phyloP scores from a whole-genome alignment of 2,329 filamentous ascomycete genomes.

The Penicillium oxalicum region DNA sequence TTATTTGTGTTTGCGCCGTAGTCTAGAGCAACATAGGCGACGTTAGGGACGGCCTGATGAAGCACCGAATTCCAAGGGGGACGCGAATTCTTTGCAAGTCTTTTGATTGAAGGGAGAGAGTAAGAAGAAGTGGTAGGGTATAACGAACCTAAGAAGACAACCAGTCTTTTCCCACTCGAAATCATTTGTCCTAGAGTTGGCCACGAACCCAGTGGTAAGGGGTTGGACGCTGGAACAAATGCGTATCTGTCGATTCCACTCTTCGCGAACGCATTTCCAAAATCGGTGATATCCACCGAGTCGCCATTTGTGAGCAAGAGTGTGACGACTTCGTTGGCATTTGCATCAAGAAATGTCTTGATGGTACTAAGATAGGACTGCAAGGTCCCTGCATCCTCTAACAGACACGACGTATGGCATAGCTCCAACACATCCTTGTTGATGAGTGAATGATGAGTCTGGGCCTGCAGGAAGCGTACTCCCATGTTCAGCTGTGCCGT shows the following conservation, averaged over 20 bases:
- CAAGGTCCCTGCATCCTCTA: slow-evolving; percentile 56
- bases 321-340: slow-evolving; percentile 58
- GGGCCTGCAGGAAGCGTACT: slow-evolving; percentile 59
- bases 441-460: slow-evolving; percentile 51
- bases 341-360: slow-evolving; percentile 54
- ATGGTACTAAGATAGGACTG: slow-evolving; percentile 51
- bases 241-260: slow-evolving; percentile 30
- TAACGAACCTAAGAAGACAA: slow-evolving; percentile 40
- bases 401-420: slow-evolving; percentile 59
- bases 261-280: slow-evolving; percentile 29
- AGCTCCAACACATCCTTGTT: slow-evolving; percentile 49
- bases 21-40: slow-evolving; percentile 23
- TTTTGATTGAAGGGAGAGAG: too few relatives aligned
- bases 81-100: too few relatives aligned
- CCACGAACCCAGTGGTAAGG: slow-evolving; percentile 36
- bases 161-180: slow-evolving; percentile 35
- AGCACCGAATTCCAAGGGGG: too few relatives aligned
- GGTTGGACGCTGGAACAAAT: slow-evolving; percentile 33
- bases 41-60: too few relatives aligned
- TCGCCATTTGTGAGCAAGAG: slow-evolving; percentile 60
- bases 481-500: slow-evolving; percentile 55
- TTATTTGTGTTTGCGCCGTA: slow-evolving; percentile 35
- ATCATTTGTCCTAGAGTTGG: slow-evolving; percentile 41
- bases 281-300: slow-evolving; percentile 25
- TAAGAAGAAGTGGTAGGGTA: background rate